These are phyloP conservation scores for Ogataea sp. DNA, from an alignment of 805 yeast species.

Conservation along the genomic window DNA sequence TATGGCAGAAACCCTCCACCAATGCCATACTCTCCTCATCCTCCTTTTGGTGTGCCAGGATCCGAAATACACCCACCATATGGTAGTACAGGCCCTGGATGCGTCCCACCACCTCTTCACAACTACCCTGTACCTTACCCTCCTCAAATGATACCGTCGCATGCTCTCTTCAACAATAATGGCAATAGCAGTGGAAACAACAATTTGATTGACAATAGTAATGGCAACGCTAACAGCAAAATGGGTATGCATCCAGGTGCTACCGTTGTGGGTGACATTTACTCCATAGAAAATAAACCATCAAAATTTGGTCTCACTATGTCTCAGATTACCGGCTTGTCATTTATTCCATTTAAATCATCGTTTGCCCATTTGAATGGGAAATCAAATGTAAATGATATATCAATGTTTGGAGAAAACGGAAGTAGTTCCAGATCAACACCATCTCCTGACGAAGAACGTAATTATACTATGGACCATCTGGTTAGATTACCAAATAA, in stretches of 20 bases:
- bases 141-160: too few relatives aligned
- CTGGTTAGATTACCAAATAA: constrained; percentile 3
- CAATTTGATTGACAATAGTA: too few relatives aligned
- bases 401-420: constrained; percentile 6
- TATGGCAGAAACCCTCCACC: too few relatives aligned
- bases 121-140: too few relatives aligned
- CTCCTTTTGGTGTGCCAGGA: too few relatives aligned
- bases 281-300: neutral
- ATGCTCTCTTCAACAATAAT: too few relatives aligned
- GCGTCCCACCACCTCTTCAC: too few relatives aligned
- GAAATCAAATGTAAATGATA: constrained; percentile 6
- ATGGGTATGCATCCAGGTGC: neutral
- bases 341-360: neutral
- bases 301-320: neutral
- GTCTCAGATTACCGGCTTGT: neutral
- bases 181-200: too few relatives aligned
- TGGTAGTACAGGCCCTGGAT: too few relatives aligned
- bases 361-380: neutral
- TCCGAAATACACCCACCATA: too few relatives aligned
- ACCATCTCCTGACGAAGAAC: neutral
- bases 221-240: too few relatives aligned
- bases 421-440: neutral
- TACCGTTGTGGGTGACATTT: neutral
- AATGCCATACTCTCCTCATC: too few relatives aligned
- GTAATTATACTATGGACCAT: neutral